Percentiles rank a stretch among this genome's conserved stretches.
These are phyloP conservation scores for Chenopodium quinoa DNA, from an alignment of 148 eudicot genomes.

Conservation along the genomic window DNA sequence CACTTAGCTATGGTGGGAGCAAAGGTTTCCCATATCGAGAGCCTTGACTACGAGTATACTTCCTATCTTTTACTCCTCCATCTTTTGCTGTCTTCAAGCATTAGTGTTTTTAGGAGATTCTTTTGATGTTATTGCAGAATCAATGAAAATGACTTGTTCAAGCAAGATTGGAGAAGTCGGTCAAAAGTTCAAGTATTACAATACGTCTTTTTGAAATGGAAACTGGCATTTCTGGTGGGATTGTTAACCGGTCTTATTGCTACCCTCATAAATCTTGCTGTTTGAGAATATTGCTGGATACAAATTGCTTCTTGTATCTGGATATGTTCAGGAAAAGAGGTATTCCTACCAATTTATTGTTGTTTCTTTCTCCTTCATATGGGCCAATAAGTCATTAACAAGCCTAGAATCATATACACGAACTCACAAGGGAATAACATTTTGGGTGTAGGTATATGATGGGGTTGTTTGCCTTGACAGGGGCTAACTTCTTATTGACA, in stretches of 20 bases:
- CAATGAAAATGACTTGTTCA: conserved; percentile 41
- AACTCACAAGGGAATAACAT: neutral
- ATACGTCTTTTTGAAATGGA: conserved; percentile 41
- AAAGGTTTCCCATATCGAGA: conserved; percentile 72
- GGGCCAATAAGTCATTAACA: neutral
- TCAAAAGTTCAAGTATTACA: conserved; percentile 37
- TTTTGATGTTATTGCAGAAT: conserved; percentile 29
- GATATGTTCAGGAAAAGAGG: conserved; percentile 30
- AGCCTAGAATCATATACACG: neutral
- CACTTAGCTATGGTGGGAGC: conserved; percentile 79
- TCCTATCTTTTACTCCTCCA: neutral
- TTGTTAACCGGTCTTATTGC: conserved; percentile 40
- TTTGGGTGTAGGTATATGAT: conserved; percentile 54
- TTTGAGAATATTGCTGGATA: conserved; percentile 48
- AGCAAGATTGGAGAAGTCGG: conserved; percentile 48
- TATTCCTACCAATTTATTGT: neutral
- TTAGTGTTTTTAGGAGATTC: neutral
- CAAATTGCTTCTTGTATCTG: conserved; percentile 37
- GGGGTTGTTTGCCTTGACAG: conserved; percentile 55
- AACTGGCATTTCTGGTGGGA: conserved; percentile 37
- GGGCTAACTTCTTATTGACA: conserved; percentile 58
- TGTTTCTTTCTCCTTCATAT: conserved; percentile 4
- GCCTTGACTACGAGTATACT: conserved; percentile 77
- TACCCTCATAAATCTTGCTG: conserved; percentile 37
- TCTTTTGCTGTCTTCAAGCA: neutral